Percentiles rank a stretch among this genome's conserved stretches.
These are phyloP conservation scores for Hypoxylon sp. DNA, from an alignment of 2,329 filamentous ascomycete species.

Conservation along the genomic window DNA sequence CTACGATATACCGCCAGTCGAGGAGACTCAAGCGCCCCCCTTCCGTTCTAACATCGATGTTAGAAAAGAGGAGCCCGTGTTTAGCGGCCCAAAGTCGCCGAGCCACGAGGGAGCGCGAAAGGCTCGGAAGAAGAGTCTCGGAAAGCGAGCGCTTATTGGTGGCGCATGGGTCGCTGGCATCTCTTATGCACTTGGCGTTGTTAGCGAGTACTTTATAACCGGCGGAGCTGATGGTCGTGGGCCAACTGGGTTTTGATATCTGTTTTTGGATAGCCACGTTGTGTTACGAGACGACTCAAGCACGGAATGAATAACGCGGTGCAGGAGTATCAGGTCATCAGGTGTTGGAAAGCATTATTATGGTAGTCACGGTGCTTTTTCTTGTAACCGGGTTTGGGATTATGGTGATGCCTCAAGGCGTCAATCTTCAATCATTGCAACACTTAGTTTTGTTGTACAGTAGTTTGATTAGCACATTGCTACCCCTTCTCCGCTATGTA, in stretches of 20 bases:
- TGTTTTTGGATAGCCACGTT: not conserved
- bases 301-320: slow-evolving; percentile 9
- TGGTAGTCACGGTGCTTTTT: slow-evolving; percentile 17
- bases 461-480: slow-evolving; percentile 31
- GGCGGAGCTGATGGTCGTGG: slow-evolving; percentile 60
- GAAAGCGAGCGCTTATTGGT: slow-evolving; percentile 65
- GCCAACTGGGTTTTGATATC: slow-evolving; percentile 52
- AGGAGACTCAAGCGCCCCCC: slow-evolving; percentile 49
- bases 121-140: slow-evolving; percentile 56
- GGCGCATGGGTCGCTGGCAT: slow-evolving; percentile 67
- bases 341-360: slow-evolving; percentile 24
- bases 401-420: slow-evolving; percentile 16
- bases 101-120: slow-evolving; percentile 45
- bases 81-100: slow-evolving; percentile 57
- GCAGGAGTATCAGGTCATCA: slow-evolving; percentile 17
- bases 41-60: slow-evolving; percentile 61
- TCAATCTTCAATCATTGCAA: slow-evolving; percentile 31
- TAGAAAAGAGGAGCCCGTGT: slow-evolving; percentile 62
- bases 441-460: slow-evolving; percentile 31
- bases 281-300: slow-evolving; percentile 9
- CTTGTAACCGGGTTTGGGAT: slow-evolving; percentile 24
- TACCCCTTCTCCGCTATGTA: slow-evolving; percentile 34
- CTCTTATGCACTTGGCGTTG: slow-evolving; percentile 70
- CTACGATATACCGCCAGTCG: slow-evolving; percentile 61
- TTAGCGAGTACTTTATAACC: slow-evolving; percentile 69